These are phyloP conservation scores for Didymella glomerata DNA, from an alignment of 2,329 filamentous ascomycete species.

Conservation along the genomic window DNA sequence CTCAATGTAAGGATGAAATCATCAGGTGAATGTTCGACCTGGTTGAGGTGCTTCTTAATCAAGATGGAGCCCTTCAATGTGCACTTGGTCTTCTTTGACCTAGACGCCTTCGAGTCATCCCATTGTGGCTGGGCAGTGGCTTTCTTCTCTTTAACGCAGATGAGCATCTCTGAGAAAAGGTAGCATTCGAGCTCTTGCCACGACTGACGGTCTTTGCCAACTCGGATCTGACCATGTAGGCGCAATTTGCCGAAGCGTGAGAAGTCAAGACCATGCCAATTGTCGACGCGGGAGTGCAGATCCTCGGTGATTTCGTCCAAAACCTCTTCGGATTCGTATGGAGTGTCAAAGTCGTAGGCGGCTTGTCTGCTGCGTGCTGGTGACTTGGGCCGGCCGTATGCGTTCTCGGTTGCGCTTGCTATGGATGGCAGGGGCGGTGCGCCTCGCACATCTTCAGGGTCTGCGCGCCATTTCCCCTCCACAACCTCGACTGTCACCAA, in stretches of 20 bases:
- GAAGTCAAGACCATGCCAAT: conserved; percentile 97
- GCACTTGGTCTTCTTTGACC: conserved; percentile 73
- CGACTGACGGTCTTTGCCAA: conserved; percentile 93
- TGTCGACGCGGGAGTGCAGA: conserved; percentile 87
- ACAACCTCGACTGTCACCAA: conserved; percentile 93
- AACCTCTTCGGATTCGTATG: conserved; percentile 78
- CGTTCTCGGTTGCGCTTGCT: conserved; percentile 58
- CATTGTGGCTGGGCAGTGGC: conserved; percentile 68
- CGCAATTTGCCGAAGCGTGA: conserved; percentile 90
- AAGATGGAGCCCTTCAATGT: conserved; percentile 96
- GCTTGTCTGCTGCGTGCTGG: conserved; percentile 60
- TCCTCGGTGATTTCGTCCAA: conserved; percentile 87
- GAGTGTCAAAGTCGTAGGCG: conserved; percentile 51
- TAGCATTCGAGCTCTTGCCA: conserved; percentile 99
- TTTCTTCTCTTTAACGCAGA: conserved; percentile 99
- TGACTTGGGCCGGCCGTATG: conserved; percentile 62
- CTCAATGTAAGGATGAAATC: conserved; percentile 88
- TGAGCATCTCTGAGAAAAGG: conserved; percentile 98
- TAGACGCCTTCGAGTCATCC: conserved; percentile 62
- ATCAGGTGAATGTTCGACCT: conserved; percentile 77
- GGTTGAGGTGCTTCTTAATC: conserved; percentile 96
- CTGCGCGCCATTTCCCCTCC: conserved; percentile 87
- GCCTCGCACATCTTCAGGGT: conserved; percentile 76
- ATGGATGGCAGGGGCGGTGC: conserved; percentile 61
- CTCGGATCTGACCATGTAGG: conserved; percentile 86